Conservation (phyloP, 2,329 filamentous ascomycete genomes). For the Sporothrix brasiliensis region DNA sequence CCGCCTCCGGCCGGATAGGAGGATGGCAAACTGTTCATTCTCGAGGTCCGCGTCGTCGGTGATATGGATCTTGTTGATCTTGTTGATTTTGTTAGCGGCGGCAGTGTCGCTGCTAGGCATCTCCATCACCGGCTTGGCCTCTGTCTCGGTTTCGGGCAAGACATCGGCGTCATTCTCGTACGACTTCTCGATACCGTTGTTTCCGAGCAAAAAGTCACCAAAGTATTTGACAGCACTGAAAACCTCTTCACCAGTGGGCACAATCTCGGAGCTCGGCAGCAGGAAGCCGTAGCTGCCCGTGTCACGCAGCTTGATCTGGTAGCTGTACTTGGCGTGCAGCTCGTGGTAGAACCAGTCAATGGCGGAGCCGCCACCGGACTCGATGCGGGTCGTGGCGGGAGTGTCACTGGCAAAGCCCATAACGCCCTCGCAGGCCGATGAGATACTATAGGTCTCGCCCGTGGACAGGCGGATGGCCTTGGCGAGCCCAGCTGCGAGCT, state of each 20-base stretch:
- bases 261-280: slow-evolving; percentile 80
- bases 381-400: slow-evolving; percentile 65
- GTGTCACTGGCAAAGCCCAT: slow-evolving; percentile 69
- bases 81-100: neutral
- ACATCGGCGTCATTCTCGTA: neutral
- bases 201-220: slow-evolving; percentile 74
- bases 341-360: slow-evolving; percentile 97
- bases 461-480: slow-evolving; percentile 84
- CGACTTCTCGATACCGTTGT: slow-evolving; percentile 64
- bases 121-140: neutral
- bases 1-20: slow-evolving; percentile 19
- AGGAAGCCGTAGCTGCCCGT: slow-evolving; percentile 94
- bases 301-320: slow-evolving; percentile 92
- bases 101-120: neutral
- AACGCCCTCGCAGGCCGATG: slow-evolving; percentile 84
- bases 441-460: slow-evolving; percentile 74
- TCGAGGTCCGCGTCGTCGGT: slow-evolving; percentile 13
- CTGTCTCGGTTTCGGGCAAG: neutral
- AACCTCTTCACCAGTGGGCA: slow-evolving; percentile 86
- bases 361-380: slow-evolving; percentile 78
- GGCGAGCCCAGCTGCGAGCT: slow-evolving; percentile 82
- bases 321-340: slow-evolving; percentile 77
- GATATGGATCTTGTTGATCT: slow-evolving; percentile 5
- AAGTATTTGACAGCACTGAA: slow-evolving; percentile 82
- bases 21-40: neutral